Evolutionary conservation across 441 rosid species (phyloP).

Genomic region (Gossypium gossypioides): DNA sequence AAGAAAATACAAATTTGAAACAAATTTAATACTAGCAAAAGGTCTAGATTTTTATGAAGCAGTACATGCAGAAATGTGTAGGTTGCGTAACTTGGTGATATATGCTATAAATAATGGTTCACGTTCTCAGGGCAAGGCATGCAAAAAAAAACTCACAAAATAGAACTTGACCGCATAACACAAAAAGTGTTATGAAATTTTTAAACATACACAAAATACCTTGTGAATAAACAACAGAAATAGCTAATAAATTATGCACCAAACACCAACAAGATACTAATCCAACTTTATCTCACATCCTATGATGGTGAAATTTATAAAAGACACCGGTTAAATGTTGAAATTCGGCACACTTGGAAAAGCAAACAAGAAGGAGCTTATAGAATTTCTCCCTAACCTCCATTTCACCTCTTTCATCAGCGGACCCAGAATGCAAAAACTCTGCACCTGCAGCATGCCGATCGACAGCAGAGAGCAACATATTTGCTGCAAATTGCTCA

Average conservation of each 20-base stretch:
- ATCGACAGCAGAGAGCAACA: conserved; percentile 67
- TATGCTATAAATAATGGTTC: neutral
- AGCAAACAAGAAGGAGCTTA: neutral
- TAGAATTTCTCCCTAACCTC: conserved; percentile 35
- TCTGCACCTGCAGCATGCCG: conserved; percentile 34
- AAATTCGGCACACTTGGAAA: neutral
- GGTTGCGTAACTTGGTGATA: neutral
- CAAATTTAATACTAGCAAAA: neutral
- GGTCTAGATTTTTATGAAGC: neutral
- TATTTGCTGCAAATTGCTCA: conserved; percentile 81
- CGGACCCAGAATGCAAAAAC: conserved; percentile 35
- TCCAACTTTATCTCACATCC: neutral
- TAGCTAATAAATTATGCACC: neutral
- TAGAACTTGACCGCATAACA: neutral
- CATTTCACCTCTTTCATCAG: conserved; percentile 43
- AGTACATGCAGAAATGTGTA: neutral
- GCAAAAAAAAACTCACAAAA: neutral
- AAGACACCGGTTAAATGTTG: neutral
- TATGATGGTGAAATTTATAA: neutral
- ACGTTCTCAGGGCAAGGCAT: neutral
- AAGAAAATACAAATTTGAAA: conserved; percentile 7
- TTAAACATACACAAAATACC: neutral
- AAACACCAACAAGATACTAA: neutral
- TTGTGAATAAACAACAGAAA: neutral
- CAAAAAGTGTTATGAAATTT: neutral